A percentile compares a stretch with the other conserved stretches of the same genome.
These are phyloP conservation scores for Petunia secreta DNA, from an alignment of 257 asterid species.

Conservation along the genomic window DNA sequence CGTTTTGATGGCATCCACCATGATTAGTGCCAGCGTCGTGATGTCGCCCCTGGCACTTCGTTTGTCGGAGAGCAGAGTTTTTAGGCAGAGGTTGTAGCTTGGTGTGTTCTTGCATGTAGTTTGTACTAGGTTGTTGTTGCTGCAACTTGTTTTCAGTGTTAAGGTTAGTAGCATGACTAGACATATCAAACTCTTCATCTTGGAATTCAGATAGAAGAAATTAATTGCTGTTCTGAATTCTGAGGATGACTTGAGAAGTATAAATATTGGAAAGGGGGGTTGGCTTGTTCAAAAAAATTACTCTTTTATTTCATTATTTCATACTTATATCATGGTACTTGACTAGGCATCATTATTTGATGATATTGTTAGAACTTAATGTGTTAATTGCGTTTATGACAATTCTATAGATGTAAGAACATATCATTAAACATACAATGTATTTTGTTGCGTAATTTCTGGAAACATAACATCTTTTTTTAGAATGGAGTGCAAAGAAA, in stretches of 20 bases:
- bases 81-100: constrained; percentile 58
- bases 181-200: not conserved
- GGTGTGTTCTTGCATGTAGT: constrained; percentile 56
- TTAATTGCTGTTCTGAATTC: not conserved
- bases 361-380: no score
- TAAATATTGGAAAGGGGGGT: not conserved
- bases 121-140: constrained; percentile 37
- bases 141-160: constrained; percentile 2
- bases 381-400: no score
- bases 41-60: constrained; percentile 36
- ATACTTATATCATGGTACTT: no score
- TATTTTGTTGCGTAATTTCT: no score
- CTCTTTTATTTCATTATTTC: no score
- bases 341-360: no score
- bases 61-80: constrained; percentile 39
- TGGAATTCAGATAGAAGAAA: not conserved
- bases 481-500: no score
- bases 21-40: constrained; percentile 28
- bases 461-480: no score
- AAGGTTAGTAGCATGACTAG: not conserved
- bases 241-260: not conserved
- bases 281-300: no score
- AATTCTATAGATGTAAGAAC: no score
- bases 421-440: no score
- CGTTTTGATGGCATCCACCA: constrained; percentile 28